Evolutionary conservation across 306 rosid species (phyloP).

Genomic region (Prunus kanzakura): DNA sequence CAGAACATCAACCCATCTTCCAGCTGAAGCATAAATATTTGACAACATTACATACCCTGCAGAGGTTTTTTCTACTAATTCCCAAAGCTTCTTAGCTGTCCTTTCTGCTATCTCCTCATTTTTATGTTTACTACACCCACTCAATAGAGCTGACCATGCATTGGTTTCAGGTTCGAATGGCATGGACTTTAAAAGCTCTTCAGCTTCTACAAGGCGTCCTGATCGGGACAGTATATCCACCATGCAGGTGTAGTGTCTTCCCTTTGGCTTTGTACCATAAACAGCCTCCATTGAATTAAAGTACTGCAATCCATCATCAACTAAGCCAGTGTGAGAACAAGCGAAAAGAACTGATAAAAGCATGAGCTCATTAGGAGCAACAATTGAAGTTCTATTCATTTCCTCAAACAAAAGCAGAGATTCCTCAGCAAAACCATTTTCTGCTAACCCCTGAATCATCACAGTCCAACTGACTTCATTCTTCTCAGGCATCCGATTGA

Average conservation of each 20-base stretch:
- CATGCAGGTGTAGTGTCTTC: conserved; percentile 13
- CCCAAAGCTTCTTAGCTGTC: conserved; percentile 10
- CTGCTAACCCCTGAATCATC: conserved; percentile 22
- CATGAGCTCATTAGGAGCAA: conserved; percentile 17
- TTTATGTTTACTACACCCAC: neutral
- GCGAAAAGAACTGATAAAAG: conserved; percentile 15
- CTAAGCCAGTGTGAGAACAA: conserved; percentile 19
- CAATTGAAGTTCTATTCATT: conserved; percentile 11
- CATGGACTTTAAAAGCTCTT: conserved; percentile 8
- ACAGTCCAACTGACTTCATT: conserved; percentile 13
- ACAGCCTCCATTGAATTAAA: conserved; percentile 13
- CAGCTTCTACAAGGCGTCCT: conserved; percentile 6
- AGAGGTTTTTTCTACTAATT: neutral
- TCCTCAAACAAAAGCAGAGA: conserved; percentile 10
- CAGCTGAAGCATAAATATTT: conserved; percentile 5
- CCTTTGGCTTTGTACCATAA: conserved; percentile 9
- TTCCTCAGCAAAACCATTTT: conserved; percentile 12
- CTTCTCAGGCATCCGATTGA: conserved; percentile 4
- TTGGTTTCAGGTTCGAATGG: conserved; percentile 9
- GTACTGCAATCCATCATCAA: conserved; percentile 1
- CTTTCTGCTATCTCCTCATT: conserved; percentile 15
- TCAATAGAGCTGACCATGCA: conserved; percentile 13
- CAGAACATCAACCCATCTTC: conserved; percentile 12
- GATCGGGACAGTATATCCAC: conserved; percentile 20
- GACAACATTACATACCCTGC: conserved; percentile 6